Base-by-base conservation (phyloP, 163 green algal species). In the Scenedesmus sp. region DNA sequence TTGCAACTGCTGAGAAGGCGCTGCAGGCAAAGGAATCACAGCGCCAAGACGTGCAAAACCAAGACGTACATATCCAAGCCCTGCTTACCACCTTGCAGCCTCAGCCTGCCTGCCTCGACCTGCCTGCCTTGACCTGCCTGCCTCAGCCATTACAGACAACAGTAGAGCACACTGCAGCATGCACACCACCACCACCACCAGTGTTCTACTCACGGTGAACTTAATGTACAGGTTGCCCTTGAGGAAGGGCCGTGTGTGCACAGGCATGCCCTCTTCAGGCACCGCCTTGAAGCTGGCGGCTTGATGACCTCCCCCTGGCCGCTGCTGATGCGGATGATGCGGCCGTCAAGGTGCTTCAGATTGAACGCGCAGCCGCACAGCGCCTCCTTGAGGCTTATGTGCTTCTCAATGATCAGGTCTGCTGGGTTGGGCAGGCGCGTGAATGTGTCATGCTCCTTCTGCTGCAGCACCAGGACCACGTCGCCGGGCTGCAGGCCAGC, bases 141-240 rank as follows among this genome's bases (percentile, higher is more conserved):
- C n/a, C n/a, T n/a, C n/a, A n/a, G n/a, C n/a, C n/a, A n/a, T n/a
- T n/a, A n/a, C n/a, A n/a, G n/a, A n/a, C n/a, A n/a, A n/a, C 6
- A 53, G 46, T 10, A 53, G 10, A 53, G 7, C 46, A 53, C 46
- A 53, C 10, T 53, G 7, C 9, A 61, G 51, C 51, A 61, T 61
- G 51, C 51, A 61, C 59, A 33, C 15, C 33, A 12, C 59, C 59
- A 33, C 20, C 24, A 35, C 4, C 59, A 72, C 3, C 22, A 72
- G 22, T 56, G 15, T 56, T 56, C 49, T 56, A n/a, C 87, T 94
- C 0, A 99, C 97, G 33, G 96, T 95, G 94, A 99, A 99, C 79
- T 98, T 96, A 73, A 99, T 96, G 93, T 99, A 99, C 61, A 99
- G 90, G 93, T 99, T 99, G 87, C 98, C 98, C 94, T 99, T 98